Percentiles rank a stretch among this genome's conserved stretches.
These are phyloP conservation scores for Thalassiosira gravida DNA, from an alignment of 352 stramenopile species.

Conservation along the genomic window DNA sequence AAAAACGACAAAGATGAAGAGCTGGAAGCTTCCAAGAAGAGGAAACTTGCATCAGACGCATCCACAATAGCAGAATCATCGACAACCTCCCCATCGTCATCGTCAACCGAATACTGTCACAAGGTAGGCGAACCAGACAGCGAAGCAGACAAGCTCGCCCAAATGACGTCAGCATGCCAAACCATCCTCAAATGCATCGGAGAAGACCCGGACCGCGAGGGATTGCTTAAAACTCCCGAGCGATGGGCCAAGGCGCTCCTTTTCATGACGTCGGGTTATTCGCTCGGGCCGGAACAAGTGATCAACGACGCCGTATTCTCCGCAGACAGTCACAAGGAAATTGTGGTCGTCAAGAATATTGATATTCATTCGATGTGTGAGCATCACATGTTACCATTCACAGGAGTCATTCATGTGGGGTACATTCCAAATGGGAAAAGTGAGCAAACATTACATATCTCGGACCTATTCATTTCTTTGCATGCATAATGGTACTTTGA, in stretches of 20 bases:
- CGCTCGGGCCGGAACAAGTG: constrained; percentile 79
- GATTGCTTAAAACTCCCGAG: constrained; percentile 94
- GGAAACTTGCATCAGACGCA: constrained; percentile 6
- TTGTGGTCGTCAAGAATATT: constrained; percentile 99
- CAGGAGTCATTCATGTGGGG: constrained; percentile 91
- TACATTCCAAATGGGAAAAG: constrained; percentile 88
- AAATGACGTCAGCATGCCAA: constrained; percentile 92
- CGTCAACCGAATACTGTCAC: constrained; percentile 22
- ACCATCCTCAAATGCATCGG: constrained; percentile 93
- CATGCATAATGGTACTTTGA: too few species aligned
- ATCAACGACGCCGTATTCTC: constrained; percentile 94
- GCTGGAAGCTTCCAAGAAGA: constrained; percentile 26
- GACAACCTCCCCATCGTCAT: neutral
- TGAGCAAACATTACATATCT: constrained; percentile 58
- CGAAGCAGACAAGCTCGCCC: constrained; percentile 62
- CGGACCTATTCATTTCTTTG: constrained; percentile 86
- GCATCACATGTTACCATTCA: constrained; percentile 99
- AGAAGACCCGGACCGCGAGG: constrained; percentile 93
- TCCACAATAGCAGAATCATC: constrained; percentile 40
- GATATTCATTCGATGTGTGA: constrained; percentile 98
- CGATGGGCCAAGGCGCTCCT: constrained; percentile 95
- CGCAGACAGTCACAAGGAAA: constrained; percentile 95
- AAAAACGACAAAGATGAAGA: constrained; percentile 15
- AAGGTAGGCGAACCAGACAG: constrained; percentile 22
- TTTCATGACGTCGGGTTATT: constrained; percentile 95